Conservation (phyloP, 805 yeast genomes). For the Monosporozyma unispora region DNA sequence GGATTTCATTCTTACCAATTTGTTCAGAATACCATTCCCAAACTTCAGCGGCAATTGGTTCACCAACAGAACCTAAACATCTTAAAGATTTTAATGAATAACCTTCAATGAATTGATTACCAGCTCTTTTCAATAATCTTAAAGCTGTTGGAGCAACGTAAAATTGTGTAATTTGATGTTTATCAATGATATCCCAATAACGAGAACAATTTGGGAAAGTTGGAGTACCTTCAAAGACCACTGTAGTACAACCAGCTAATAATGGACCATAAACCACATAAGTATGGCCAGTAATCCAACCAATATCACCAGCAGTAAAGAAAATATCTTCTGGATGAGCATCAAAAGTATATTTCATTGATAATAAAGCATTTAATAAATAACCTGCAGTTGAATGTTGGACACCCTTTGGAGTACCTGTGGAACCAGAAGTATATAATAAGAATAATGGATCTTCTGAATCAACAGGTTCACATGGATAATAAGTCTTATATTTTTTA, state of each 20-base stretch:
- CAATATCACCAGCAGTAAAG: conserved; percentile 85
- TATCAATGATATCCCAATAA: conserved; percentile 69
- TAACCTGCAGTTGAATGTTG: conserved; percentile 77
- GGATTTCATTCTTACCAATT: conserved; percentile 61
- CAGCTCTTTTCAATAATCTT: conserved; percentile 67
- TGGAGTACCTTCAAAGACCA: conserved; percentile 82
- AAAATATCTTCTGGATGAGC: conserved; percentile 63
- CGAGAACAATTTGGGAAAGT: conserved; percentile 75
- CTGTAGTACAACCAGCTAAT: conserved; percentile 64
- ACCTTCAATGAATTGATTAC: conserved; percentile 51
- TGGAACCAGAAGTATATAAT: conserved; percentile 78
- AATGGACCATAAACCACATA: conserved; percentile 79
- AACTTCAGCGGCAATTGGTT: conserved; percentile 76
- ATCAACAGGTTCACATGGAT: conserved; percentile 64
- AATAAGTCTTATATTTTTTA: conserved; percentile 55
- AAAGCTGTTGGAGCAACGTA: conserved; percentile 82
- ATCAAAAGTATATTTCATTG: conserved; percentile 71
- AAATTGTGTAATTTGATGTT: conserved; percentile 65
- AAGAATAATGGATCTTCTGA: conserved; percentile 78
- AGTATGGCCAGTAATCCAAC: conserved; percentile 88
- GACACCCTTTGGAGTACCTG: conserved; percentile 85
- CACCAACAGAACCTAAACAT: conserved; percentile 76
- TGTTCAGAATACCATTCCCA: conserved; percentile 80
- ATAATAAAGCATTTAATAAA: conserved; percentile 60
- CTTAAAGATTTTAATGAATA: conserved; percentile 58